Conservation (phyloP, 768 basidiomycete genomes). For the Fibroporia radiculosa region DNA sequence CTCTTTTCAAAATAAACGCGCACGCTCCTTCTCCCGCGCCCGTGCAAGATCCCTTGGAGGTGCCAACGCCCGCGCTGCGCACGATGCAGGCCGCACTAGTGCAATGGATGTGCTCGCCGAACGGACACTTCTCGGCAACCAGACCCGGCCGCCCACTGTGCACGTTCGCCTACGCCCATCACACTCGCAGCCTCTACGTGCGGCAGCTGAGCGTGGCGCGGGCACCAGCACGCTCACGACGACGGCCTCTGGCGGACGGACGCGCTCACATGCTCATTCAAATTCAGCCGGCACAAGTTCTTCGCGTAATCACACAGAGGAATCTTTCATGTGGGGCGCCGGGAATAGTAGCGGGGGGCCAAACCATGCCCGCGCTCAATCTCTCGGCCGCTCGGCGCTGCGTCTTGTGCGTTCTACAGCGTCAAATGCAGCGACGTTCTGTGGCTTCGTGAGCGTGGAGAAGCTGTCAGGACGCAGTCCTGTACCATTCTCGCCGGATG, state of each 20-base stretch:
- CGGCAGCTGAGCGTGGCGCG: conserved; percentile 9
- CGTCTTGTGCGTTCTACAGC: conserved; percentile 26
- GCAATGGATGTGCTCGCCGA: conserved; percentile 56
- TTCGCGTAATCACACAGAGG: conserved; percentile 24
- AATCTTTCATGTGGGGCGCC: conserved; percentile 16
- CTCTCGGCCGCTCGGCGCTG: conserved; percentile 31
- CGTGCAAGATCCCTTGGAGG: conserved; percentile 48
- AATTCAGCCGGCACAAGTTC: conserved; percentile 22
- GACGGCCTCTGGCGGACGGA: conserved; percentile 16
- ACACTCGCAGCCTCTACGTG: conserved; percentile 1
- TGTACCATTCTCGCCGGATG: conserved; percentile 10
- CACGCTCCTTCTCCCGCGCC: conserved; percentile 54
- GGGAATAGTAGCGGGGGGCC: not conserved
- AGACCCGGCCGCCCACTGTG: conserved; percentile 42
- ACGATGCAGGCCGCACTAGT: conserved; percentile 6
- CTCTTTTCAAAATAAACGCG: conserved; percentile 59
- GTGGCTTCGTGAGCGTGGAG: conserved; percentile 16
- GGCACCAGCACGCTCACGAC: conserved; percentile 12
- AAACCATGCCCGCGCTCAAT: conserved; percentile 29
- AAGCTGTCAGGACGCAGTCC: conserved; percentile 1
- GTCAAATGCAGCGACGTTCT: conserved; percentile 21
- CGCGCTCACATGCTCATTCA: conserved; percentile 32
- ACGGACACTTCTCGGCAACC: conserved; percentile 58
- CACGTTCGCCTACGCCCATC: conserved; percentile 16
- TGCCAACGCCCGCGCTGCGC: not conserved